Base-by-base conservation (phyloP, 1,284 basidiomycete species). In the Psilocybe mexicana region DNA sequence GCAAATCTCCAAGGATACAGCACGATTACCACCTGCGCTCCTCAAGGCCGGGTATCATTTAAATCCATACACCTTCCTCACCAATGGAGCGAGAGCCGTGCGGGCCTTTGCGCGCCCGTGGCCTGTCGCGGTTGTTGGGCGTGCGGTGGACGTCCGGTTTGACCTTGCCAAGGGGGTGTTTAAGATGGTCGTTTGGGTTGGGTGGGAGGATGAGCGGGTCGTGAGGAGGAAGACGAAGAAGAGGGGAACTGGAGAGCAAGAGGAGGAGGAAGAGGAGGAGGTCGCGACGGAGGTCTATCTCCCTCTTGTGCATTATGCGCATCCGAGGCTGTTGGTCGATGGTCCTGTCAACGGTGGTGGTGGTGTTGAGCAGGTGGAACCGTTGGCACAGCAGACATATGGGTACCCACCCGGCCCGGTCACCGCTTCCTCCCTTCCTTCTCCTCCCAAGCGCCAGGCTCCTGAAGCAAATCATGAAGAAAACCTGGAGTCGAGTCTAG, bases 291-390 rank as follows among this genome's bases (percentile, higher is more conserved):
- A 96, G 78, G 88, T 97, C 14, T 98, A 84, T 70, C 71, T 97
- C 0, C 95, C 95, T 1, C 79, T 93, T 53, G 85, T 96, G n/a
- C 94, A 97, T 72, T 98, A 87, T 67, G 94, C 92, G 3, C 78
- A 74, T 50, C 64, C 67, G 46, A 63, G 72, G 46, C 50, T 79
- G 25, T 72, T 70, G 48, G 60, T 4, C 14, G 12, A 12, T 3
- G 12, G 38, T 11, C 3, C n/a, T 40, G 38, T 6, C 4, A 12
- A 6, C n/a, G 38, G 6, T 40, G 38, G 6, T 11, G 4, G 6
- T 40, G 38, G 6, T 40, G 6, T 12, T 40, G 38, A 12, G 38
- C 10, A 40, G 38, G 38, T 46, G 44, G 11, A 25, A 18, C 18
- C 12, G n/a, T 46, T 24, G 12, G 10, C 7, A 25, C 1, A 28